phyloP scores from a whole-genome alignment of 1,284 basidiomycete species.

The Anthracocystis setariae region DNA sequence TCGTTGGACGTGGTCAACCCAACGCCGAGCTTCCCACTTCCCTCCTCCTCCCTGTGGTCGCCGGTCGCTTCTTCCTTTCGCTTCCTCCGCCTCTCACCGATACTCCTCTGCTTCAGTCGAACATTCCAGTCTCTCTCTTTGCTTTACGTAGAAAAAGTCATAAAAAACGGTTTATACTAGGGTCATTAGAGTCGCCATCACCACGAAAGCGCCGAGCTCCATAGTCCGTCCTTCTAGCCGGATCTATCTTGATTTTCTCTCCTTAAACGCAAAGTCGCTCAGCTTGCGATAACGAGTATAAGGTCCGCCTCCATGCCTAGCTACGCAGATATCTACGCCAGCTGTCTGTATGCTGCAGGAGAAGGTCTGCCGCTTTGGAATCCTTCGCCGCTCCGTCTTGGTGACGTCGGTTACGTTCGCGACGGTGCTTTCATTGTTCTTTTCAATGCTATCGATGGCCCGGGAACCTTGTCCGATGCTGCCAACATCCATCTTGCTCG shows the following conservation, averaged over 20 bases:
- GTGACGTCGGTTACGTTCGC: constrained; percentile 53
- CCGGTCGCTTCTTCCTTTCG: constrained; percentile 5
- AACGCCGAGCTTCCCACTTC: constrained; percentile 12
- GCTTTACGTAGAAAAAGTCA: constrained; percentile 1
- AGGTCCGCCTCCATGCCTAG: constrained; percentile 21
- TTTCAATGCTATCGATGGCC: constrained; percentile 54
- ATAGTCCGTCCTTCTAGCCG: not conserved
- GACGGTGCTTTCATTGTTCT: constrained; percentile 55
- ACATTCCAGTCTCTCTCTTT: no score
- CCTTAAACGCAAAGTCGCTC: no score
- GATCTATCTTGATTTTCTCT: no score
- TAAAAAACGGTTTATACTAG: not conserved
- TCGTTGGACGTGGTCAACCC: constrained; percentile 48
- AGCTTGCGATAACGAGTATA: not conserved
- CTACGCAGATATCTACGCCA: constrained; percentile 52
- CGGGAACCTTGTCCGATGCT: constrained; percentile 29
- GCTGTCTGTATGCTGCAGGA: constrained; percentile 44
- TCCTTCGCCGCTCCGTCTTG: constrained; percentile 47
- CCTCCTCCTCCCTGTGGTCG: not conserved
- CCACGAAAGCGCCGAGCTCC: not conserved
- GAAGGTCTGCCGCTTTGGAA: constrained; percentile 59
- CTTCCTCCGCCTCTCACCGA: constrained; percentile 3
- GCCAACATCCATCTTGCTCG: constrained; percentile 40
- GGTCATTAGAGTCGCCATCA: not conserved
- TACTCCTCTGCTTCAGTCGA: no score